Conservation (phyloP, 306 rosid genomes). For the Gleditsia sinensis region DNA sequence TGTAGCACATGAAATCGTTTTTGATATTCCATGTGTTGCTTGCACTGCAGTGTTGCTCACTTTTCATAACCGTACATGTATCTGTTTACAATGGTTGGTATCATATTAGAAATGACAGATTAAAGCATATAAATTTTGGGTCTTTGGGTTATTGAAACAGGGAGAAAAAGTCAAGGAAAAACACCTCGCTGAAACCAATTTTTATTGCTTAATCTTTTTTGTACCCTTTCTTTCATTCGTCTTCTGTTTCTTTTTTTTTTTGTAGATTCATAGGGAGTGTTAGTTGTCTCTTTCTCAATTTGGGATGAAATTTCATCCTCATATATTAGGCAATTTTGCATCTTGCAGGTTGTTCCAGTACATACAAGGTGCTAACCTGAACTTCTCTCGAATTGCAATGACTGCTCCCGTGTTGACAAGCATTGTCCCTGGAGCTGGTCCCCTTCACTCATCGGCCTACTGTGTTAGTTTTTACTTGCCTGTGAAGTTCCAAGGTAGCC, state of each 20-base stretch:
- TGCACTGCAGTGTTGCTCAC: neutral
- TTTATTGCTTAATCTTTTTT: neutral
- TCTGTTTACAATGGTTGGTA: neutral
- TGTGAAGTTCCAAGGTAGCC: conserved; percentile 56
- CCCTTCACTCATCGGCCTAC: conserved; percentile 69
- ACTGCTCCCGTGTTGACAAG: conserved; percentile 71
- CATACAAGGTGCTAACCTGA: conserved; percentile 81
- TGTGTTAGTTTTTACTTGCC: conserved; percentile 69
- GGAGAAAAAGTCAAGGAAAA: neutral
- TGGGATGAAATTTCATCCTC: neutral
- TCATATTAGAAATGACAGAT: neutral
- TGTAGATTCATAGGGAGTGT: neutral
- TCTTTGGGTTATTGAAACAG: neutral
- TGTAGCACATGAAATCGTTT: neutral
- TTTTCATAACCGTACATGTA: neutral
- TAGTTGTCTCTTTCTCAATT: neutral
- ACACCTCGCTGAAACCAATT: neutral
- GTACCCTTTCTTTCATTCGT: neutral
- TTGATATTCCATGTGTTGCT: neutral
- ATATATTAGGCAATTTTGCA: neutral
- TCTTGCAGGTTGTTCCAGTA: conserved; percentile 74
- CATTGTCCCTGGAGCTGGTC: conserved; percentile 65
- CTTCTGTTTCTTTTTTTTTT: neutral
- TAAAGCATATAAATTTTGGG: neutral
- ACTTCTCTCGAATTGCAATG: conserved; percentile 74